Evolutionary conservation across 305 asterid species (phyloP).

Genomic region (Rubia tinctorum): DNA sequence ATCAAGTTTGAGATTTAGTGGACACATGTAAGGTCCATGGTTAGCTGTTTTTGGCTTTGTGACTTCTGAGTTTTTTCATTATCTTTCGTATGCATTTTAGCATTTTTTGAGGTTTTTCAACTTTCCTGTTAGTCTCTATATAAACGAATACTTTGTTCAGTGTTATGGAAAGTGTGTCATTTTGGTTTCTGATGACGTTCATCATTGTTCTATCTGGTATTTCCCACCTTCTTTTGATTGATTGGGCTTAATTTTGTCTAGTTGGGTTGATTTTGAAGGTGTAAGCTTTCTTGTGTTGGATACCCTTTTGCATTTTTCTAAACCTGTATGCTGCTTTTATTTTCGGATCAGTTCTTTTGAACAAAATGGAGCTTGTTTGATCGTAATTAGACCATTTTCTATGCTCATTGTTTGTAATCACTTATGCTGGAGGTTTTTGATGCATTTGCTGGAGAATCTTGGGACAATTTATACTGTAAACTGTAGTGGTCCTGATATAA

Average conservation of each 20-base stretch:
- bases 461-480: not conserved
- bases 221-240: not conserved
- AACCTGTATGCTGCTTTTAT: not conserved
- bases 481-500: not conserved
- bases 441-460: not conserved
- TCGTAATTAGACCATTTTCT: not conserved
- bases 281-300: not conserved
- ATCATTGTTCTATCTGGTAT: not conserved
- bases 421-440: not conserved
- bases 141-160: not conserved
- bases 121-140: constrained; percentile 12
- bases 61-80: not conserved
- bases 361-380: not conserved
- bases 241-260: not conserved
- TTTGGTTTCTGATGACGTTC: not conserved
- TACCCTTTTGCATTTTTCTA: not conserved
- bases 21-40: too few species aligned
- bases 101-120: not conserved
- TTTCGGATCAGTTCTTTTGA: not conserved
- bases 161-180: not conserved
- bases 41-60: too few species aligned
- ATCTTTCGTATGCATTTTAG: not conserved
- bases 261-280: not conserved
- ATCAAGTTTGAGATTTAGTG: not conserved
- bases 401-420: not conserved